phyloP scores from a whole-genome alignment of 2,329 filamentous ascomycete genomes.

The Calonectria hongkongensis region DNA sequence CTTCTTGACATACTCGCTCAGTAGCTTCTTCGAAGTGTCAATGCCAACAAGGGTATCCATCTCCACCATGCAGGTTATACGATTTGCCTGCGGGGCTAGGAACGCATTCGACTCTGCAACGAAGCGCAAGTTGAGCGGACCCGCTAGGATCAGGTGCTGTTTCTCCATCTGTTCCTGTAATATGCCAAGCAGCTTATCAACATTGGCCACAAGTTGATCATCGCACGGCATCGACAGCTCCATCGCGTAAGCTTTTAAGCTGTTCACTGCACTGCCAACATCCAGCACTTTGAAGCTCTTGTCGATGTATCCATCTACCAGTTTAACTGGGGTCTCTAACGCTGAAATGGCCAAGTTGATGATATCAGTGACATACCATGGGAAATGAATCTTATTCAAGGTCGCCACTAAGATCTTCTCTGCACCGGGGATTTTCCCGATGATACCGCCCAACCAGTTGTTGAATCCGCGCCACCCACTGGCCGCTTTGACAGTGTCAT shows the following conservation, averaged over 20 bases:
- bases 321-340: not conserved
- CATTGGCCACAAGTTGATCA: not conserved
- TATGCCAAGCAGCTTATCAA: not conserved
- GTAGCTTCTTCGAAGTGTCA: not conserved
- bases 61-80: conserved; percentile 3
- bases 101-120: not conserved
- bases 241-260: conserved; percentile 12
- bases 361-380: not conserved
- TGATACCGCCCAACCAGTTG: not conserved
- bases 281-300: conserved; percentile 8
- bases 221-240: conserved; percentile 17
- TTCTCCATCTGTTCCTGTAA: not conserved
- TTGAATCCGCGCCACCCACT: not conserved
- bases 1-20: not conserved
- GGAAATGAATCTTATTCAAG: not conserved
- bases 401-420: not conserved
- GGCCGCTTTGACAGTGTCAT: not conserved
- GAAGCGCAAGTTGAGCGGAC: conserved; percentile 9
- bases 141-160: not conserved
- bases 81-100: conserved; percentile 4
- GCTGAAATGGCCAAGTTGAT: not conserved
- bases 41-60: not conserved
- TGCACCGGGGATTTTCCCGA: too few species aligned
- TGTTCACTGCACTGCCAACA: conserved; percentile 4
- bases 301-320: not conserved